A percentile compares a stretch with the other conserved stretches of the same genome.
These are phyloP conservation scores for Triglochin maritima DNA, from an alignment of 106 monocot species.

Conservation along the genomic window DNA sequence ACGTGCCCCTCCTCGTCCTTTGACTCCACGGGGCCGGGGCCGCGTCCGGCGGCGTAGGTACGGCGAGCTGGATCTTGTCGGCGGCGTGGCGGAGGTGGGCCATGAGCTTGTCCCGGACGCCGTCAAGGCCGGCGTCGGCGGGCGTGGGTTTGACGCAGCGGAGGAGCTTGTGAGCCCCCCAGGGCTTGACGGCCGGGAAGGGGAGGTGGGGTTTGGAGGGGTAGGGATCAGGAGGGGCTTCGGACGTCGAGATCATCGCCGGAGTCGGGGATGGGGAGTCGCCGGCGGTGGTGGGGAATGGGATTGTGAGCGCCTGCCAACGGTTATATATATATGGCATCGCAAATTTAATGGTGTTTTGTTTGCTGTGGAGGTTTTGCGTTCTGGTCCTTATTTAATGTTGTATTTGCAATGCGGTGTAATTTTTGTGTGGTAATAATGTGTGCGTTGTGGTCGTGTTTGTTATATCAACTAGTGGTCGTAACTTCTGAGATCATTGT, in stretches of 20 bases:
- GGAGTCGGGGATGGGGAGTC: not conserved
- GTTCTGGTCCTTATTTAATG: no score
- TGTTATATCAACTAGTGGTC: no score
- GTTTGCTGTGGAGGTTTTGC: no score
- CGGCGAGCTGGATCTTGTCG: constrained; percentile 1
- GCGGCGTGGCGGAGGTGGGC: not conserved
- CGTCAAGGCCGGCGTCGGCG: not conserved
- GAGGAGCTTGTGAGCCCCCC: constrained; percentile 32
- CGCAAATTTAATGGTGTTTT: no score
- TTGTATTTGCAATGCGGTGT: no score
- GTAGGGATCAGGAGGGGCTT: not conserved
- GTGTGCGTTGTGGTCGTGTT: no score
- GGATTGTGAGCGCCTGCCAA: no score
- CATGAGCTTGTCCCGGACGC: constrained; percentile 3
- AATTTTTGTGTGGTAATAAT: no score
- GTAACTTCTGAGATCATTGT: no score
- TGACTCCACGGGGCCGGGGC: constrained; percentile 30
- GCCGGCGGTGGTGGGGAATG: not conserved
- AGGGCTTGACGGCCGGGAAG: constrained; percentile 36
- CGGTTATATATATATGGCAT: no score
- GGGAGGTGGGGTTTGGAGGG: constrained; percentile 11
- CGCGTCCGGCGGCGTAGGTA: not conserved
- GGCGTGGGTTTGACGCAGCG: constrained; percentile 19
- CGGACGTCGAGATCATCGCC: not conserved
- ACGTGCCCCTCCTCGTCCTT: constrained; percentile 18